Conservation (phyloP, 805 yeast genomes). For the Candida silvatica region DNA sequence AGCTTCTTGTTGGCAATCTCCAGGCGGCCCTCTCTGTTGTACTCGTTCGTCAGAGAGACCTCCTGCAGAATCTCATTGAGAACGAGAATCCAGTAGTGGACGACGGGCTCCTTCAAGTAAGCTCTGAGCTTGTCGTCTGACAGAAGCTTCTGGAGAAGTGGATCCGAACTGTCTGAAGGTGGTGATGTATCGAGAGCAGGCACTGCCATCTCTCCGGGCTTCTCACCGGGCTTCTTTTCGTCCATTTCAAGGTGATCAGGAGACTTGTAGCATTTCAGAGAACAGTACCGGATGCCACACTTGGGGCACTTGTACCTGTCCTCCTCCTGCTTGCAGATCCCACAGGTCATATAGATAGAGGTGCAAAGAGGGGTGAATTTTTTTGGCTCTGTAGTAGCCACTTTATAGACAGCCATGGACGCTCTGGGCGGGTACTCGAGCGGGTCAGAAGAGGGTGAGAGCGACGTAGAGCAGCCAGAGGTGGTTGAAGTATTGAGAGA, state of each 20-base stretch:
- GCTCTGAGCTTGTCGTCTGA: conserved; percentile 35
- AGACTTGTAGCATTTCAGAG: conserved; percentile 51
- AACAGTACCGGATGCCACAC: conserved; percentile 43
- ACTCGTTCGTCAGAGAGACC: conserved; percentile 38
- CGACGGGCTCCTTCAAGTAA: conserved; percentile 41
- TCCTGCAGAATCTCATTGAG: conserved; percentile 41
- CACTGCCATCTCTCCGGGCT: background rate
- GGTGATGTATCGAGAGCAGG: background rate
- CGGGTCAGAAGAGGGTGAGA: background rate
- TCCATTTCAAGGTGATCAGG: conserved; percentile 26
- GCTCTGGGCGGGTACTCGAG: background rate
- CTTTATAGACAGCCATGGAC: background rate
- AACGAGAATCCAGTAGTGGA: conserved; percentile 46
- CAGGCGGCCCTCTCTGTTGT: conserved; percentile 41
- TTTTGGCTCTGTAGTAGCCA: too few species aligned
- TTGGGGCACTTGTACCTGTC: conserved; percentile 41
- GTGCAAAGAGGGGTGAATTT: background rate
- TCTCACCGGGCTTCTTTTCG: conserved; percentile 1
- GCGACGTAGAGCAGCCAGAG: background rate
- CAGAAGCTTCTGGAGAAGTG: conserved; percentile 23
- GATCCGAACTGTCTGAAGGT: conserved; percentile 7
- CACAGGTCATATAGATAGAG: conserved; percentile 13
- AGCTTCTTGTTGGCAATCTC: conserved; percentile 57
- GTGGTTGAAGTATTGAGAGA: too few species aligned
- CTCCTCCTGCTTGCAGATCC: conserved; percentile 18